These are phyloP conservation scores for Stemphylium vesicarium DNA, from an alignment of 2,329 filamentous ascomycete genomes.

Conservation along the genomic window DNA sequence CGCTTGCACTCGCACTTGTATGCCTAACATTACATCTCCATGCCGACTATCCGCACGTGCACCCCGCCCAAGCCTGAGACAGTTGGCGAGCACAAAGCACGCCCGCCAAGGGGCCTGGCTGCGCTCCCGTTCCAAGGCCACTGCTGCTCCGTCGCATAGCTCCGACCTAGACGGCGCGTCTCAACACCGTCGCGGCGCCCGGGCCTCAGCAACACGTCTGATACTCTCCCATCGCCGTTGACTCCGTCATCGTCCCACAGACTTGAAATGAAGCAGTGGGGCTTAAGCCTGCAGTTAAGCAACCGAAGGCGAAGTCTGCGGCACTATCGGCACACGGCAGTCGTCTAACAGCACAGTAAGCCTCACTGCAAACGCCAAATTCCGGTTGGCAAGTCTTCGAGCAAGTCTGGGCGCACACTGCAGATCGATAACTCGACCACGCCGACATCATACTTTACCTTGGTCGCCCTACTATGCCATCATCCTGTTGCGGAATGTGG, in stretches of 20 bases:
- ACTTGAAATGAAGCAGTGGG: constrained; percentile 1
- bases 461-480: background rate
- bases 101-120: constrained; percentile 8
- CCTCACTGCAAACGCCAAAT: background rate
- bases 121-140: constrained; percentile 4
- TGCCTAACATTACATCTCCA: too few species aligned
- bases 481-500: background rate
- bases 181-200: constrained; percentile 15
- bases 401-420: background rate
- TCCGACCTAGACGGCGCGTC: constrained; percentile 10
- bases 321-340: constrained; percentile 2
- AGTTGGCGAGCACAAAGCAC: constrained; percentile 10
- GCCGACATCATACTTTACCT: constrained; percentile 2
- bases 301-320: background rate
- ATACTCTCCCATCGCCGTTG: constrained; percentile 5
- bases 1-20: too few species aligned
- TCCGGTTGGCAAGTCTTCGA: background rate
- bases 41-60: background rate
- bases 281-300: background rate
- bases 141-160: constrained; percentile 24
- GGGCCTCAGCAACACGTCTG: constrained; percentile 5
- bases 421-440: background rate
- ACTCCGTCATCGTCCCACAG: constrained; percentile 13
- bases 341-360: background rate
- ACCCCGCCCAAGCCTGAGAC: background rate